A percentile compares a stretch with the other conserved stretches of the same genome.
phyloP scores from a whole-genome alignment of 495 filamentous ascomycete species.

The Aspergillus affinis region DNA sequence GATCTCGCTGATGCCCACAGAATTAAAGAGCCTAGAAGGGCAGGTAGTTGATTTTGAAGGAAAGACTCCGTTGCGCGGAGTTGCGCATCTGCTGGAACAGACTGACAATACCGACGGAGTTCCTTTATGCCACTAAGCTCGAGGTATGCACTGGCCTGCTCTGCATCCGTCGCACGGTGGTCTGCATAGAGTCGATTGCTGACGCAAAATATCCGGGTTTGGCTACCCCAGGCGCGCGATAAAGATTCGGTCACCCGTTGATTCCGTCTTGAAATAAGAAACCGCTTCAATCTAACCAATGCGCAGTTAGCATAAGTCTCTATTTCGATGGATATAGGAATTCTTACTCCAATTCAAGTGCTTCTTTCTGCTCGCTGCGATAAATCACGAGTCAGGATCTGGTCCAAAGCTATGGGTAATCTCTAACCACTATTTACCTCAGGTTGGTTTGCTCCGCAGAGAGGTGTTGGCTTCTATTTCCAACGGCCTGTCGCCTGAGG shows the following conservation, averaged over 20 bases:
- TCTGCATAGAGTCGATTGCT: constrained; percentile 32
- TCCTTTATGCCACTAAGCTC: constrained; percentile 29
- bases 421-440: constrained; percentile 2
- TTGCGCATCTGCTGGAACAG: constrained; percentile 29
- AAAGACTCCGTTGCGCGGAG: constrained; percentile 21
- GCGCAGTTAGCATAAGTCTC: background rate
- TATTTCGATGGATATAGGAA: background rate
- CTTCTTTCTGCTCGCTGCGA: constrained; percentile 13
- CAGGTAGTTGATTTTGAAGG: constrained; percentile 14
- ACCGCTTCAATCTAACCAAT: constrained; percentile 11
- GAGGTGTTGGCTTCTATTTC: constrained; percentile 9
- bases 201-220: constrained; percentile 31
- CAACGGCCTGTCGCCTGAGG: constrained; percentile 5
- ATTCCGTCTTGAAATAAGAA: constrained; percentile 22
- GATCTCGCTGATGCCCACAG: constrained; percentile 11
- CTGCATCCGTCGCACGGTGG: constrained; percentile 8
- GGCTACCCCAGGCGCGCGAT: background rate
- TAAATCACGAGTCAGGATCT: background rate
- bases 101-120: constrained; percentile 32
- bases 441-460: constrained; percentile 5
- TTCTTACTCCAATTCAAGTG: constrained; percentile 18
- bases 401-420: background rate
- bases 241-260: constrained; percentile 3
- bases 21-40: constrained; percentile 12
- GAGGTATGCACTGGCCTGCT: constrained; percentile 19